phyloP scores from a whole-genome alignment of 805 yeast species.

The Kazachstania psychrophila region DNA sequence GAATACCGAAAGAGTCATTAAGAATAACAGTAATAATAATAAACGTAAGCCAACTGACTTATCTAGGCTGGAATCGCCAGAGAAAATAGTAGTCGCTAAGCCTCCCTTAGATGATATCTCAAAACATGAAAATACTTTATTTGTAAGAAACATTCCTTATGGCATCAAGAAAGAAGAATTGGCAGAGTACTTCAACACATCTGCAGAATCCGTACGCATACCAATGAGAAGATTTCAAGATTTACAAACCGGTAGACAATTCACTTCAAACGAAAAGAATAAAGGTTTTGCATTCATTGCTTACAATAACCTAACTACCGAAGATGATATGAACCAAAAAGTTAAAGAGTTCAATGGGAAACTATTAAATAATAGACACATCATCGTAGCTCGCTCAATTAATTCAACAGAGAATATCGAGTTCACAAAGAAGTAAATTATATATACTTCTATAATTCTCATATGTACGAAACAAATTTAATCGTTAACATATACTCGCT shows the following conservation, averaged over 20 bases:
- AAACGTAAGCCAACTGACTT: no score
- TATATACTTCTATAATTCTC: no score
- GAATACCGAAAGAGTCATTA: no score
- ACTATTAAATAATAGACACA: slow-evolving; percentile 50
- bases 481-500: no score
- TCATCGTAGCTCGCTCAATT: slow-evolving; percentile 61
- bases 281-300: slow-evolving; percentile 54
- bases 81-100: no score
- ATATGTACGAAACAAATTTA: no score
- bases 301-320: slow-evolving; percentile 30
- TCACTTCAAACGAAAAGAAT: slow-evolving; percentile 32
- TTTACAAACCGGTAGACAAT: slow-evolving; percentile 27
- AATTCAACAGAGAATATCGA: slow-evolving; percentile 6
- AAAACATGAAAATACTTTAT: slow-evolving; percentile 42
- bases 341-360: slow-evolving; percentile 57
- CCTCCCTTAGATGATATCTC: no score
- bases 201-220: slow-evolving; percentile 39
- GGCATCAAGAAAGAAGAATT: slow-evolving; percentile 47
- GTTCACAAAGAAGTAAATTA: no score
- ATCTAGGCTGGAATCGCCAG: no score
- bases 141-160: slow-evolving; percentile 55
- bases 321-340: slow-evolving; percentile 33
- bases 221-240: slow-evolving; percentile 35
- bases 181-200: slow-evolving; percentile 41
- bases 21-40: no score